Percentiles rank a stretch among this genome's conserved stretches.
Evolutionary conservation across 1,284 basidiomycete species (phyloP).

Genomic region (Marasmius fiardii): DNA sequence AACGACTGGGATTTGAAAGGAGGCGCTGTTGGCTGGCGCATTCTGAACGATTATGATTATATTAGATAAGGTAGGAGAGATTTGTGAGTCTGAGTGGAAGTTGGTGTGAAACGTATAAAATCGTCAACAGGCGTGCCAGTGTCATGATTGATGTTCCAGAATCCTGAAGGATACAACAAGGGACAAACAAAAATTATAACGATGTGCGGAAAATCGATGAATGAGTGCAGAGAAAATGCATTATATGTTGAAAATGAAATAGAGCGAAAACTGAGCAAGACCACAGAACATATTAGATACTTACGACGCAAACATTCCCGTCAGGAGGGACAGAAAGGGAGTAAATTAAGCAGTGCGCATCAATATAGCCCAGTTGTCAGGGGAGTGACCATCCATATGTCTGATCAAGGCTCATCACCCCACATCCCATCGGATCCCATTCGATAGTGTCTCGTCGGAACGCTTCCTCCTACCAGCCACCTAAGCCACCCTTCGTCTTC

Average conservation of each 20-base stretch:
- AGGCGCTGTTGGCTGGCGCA: too few species aligned
- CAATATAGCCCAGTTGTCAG: conserved; percentile 58
- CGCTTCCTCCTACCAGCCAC: conserved; percentile 35
- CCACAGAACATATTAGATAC: background rate
- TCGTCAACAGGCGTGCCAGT: background rate
- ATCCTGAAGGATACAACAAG: background rate
- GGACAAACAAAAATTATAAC: background rate
- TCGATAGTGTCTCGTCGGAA: conserved; percentile 16
- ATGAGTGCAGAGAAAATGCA: background rate
- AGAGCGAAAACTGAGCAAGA: background rate
- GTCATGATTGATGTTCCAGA: background rate
- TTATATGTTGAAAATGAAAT: background rate
- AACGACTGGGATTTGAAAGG: too few species aligned
- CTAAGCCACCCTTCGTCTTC: conserved; percentile 45
- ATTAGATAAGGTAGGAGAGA: too few species aligned
- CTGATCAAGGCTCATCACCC: conserved; percentile 49
- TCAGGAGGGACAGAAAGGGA: background rate
- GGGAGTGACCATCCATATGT: conserved; percentile 44
- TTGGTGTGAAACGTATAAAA: too few species aligned
- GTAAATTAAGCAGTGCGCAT: conserved; percentile 14
- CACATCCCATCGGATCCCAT: conserved; percentile 23
- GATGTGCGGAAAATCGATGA: background rate
- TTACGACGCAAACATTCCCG: background rate
- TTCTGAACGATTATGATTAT: too few species aligned
- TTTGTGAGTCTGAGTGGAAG: too few species aligned